A percentile compares a stretch with the other conserved stretches of the same genome.
Conservation (phyloP, 2,329 filamentous ascomycete species). For the Talaromyces verruculosus region DNA sequence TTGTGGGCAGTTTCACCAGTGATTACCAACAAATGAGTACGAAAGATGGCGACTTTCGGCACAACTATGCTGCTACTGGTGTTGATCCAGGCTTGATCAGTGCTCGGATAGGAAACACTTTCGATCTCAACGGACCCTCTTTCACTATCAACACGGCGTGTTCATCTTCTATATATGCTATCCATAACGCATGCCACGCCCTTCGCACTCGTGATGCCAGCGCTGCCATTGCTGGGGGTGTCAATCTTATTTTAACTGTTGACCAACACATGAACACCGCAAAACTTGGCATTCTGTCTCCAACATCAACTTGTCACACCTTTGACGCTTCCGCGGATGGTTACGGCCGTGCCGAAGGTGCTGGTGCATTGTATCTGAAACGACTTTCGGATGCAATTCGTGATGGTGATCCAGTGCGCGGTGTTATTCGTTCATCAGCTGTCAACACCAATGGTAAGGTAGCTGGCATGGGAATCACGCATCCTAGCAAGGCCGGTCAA, state of each 20-base stretch:
- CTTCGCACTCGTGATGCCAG: constrained; percentile 30
- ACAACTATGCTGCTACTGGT: constrained; percentile 27
- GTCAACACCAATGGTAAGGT: neutral
- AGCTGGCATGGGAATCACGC: constrained; percentile 22
- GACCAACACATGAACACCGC: constrained; percentile 30
- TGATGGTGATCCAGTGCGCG: constrained; percentile 46
- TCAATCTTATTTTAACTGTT: constrained; percentile 31
- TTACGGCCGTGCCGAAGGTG: constrained; percentile 54
- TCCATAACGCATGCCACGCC: constrained; percentile 35
- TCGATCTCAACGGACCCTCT: constrained; percentile 38
- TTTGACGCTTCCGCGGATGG: constrained; percentile 49
- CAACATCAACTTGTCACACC: constrained; percentile 53
- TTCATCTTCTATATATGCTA: constrained; percentile 41
- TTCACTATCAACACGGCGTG: constrained; percentile 51
- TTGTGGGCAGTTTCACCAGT: neutral
- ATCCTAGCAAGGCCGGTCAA: constrained; percentile 39
- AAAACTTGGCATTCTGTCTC: constrained; percentile 47
- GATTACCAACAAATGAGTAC: constrained; percentile 28
- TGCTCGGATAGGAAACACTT: constrained; percentile 44
- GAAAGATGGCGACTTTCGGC: constrained; percentile 22
- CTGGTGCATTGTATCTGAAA: constrained; percentile 52
- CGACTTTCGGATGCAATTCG: constrained; percentile 47
- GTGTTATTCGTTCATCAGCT: constrained; percentile 28
- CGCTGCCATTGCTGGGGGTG: constrained; percentile 27
- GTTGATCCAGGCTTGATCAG: constrained; percentile 39